Percentiles rank a stretch among this genome's conserved stretches.
phyloP scores from a whole-genome alignment of 1,284 basidiomycete genomes.

The Leccinum fallax region DNA sequence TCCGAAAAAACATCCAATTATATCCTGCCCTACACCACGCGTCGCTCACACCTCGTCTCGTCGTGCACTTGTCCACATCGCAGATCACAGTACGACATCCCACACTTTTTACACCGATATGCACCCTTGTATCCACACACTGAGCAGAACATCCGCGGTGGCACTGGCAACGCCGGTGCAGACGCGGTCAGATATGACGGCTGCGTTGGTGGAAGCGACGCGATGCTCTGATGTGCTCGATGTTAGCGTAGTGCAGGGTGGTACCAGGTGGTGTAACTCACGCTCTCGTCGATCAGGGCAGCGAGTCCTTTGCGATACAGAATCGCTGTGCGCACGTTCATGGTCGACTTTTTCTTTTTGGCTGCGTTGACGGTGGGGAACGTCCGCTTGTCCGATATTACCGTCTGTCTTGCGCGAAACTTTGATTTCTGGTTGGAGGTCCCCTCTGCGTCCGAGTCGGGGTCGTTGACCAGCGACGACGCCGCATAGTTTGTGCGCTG shows the following conservation, averaged over 20 bases:
- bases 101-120: conserved; percentile 63
- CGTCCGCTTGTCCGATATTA: conserved; percentile 70
- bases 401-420: conserved; percentile 66
- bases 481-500: conserved; percentile 80
- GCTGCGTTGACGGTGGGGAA: conserved; percentile 37
- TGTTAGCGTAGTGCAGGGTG: neutral
- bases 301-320: conserved; percentile 78
- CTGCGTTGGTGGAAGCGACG: conserved; percentile 49
- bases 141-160: conserved; percentile 60
- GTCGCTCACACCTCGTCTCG: conserved; percentile 63
- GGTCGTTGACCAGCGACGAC: conserved; percentile 44
- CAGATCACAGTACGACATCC: conserved; percentile 58
- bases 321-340: conserved; percentile 75
- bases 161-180: conserved; percentile 48
- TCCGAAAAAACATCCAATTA: conserved; percentile 2
- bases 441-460: conserved; percentile 43
- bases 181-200: conserved; percentile 62
- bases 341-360: conserved; percentile 75
- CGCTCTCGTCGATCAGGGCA: conserved; percentile 76
- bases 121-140: conserved; percentile 71
- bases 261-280: conserved; percentile 39
- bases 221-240: conserved; percentile 51
- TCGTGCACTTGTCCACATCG: conserved; percentile 58
- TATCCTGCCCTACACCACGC: conserved; percentile 42
- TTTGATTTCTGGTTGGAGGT: conserved; percentile 43